Conservation (phyloP, 257 asterid species). For the Solanum stenotomum region DNA sequence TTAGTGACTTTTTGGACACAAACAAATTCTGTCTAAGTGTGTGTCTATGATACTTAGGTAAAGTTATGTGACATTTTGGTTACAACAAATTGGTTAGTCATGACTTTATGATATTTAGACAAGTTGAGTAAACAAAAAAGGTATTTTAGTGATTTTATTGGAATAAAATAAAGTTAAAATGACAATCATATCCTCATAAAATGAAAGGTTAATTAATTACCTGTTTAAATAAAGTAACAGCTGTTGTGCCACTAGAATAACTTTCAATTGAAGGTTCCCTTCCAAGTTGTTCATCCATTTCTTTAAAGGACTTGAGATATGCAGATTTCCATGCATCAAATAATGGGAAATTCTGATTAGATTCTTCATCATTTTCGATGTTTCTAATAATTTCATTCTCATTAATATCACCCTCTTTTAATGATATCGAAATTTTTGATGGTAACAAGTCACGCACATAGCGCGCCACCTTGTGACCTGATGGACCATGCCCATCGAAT, state of each 20-base stretch:
- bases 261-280: conserved; percentile 44
- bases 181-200: not conserved
- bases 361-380: not conserved
- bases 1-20: not conserved
- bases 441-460: conserved; percentile 64
- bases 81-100: no score
- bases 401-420: conserved; percentile 7
- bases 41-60: not conserved
- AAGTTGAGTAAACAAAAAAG: not conserved
- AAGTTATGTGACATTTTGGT: not conserved
- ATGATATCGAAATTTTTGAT: conserved; percentile 40
- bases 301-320: conserved; percentile 40
- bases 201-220: conserved; percentile 15
- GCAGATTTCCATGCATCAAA: conserved; percentile 52
- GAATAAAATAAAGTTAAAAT: not conserved
- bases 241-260: conserved; percentile 77
- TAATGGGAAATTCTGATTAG: conserved; percentile 18
- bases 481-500: conserved; percentile 90
- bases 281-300: conserved; percentile 62
- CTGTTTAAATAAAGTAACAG: conserved; percentile 66
- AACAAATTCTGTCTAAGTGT: not conserved
- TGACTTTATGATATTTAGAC: not conserved
- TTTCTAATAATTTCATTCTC: not conserved
- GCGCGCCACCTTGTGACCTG: conserved; percentile 73
- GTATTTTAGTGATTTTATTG: not conserved